A percentile compares a stretch with the other conserved stretches of the same genome.
Evolutionary conservation across 2,329 filamentous ascomycete genomes (phyloP).

Genomic region (Phaeosphaeriaceae sp.): DNA sequence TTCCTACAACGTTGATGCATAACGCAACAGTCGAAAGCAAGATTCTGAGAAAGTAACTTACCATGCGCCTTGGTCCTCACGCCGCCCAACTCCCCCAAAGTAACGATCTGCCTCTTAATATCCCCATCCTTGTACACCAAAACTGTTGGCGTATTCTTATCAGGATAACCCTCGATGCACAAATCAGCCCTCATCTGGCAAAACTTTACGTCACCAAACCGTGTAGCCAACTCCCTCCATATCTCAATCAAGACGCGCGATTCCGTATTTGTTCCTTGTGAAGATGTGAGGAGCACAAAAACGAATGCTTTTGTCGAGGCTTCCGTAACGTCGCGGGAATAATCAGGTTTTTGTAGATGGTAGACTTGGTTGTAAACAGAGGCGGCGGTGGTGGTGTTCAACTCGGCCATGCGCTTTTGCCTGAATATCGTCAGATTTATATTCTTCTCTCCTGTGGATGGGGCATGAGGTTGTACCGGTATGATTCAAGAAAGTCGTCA

Average conservation of each 20-base stretch:
- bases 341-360: slow-evolving; percentile 92
- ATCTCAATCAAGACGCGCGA: slow-evolving; percentile 82
- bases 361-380: slow-evolving; percentile 89
- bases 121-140: slow-evolving; percentile 91
- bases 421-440: slow-evolving; percentile 39
- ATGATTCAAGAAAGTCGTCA: slow-evolving; percentile 85
- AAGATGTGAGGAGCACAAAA: slow-evolving; percentile 81
- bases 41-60: slow-evolving; percentile 4
- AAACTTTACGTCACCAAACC: slow-evolving; percentile 96
- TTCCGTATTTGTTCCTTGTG: slow-evolving; percentile 80
- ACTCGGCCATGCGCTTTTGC: slow-evolving; percentile 83
- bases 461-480: slow-evolving; percentile 61
- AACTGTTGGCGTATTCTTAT: slow-evolving; percentile 92
- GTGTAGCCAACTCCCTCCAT: slow-evolving; percentile 81
- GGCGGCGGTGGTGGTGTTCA: slow-evolving; percentile 75
- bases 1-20: background rate
- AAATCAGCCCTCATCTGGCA: slow-evolving; percentile 91
- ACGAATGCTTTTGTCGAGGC: slow-evolving; percentile 73
- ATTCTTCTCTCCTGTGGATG: background rate
- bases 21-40: background rate
- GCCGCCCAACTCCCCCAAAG: slow-evolving; percentile 78
- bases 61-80: slow-evolving; percentile 28
- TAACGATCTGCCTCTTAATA: slow-evolving; percentile 91
- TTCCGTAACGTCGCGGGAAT: slow-evolving; percentile 88
- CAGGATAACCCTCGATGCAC: slow-evolving; percentile 96